phyloP scores from a whole-genome alignment of 371 early-diverging fungal species.

The Mortierella sp. region DNA sequence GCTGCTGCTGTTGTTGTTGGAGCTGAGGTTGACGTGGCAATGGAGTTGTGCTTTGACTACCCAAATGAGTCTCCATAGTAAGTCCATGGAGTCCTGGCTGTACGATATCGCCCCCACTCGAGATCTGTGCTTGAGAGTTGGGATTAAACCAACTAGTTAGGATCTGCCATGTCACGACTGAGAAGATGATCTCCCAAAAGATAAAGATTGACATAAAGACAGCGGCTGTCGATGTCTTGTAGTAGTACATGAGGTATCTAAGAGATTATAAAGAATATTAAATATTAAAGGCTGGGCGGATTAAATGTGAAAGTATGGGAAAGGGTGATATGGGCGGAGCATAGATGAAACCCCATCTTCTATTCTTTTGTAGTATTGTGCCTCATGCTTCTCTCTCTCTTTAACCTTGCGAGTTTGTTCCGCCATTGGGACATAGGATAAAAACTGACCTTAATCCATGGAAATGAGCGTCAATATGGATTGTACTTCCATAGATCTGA shows the following conservation, averaged over 20 bases:
- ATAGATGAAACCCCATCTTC: no score
- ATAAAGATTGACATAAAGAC: constrained; percentile 70
- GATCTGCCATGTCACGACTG: constrained; percentile 70
- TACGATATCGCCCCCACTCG: not conserved
- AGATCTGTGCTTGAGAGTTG: not conserved
- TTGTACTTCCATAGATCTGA: constrained; percentile 75
- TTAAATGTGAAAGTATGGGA: no score
- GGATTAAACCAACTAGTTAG: constrained; percentile 49
- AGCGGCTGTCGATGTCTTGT: constrained; percentile 72
- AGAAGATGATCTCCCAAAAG: constrained; percentile 73
- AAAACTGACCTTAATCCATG: constrained; percentile 77
- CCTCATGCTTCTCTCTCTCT: no score
- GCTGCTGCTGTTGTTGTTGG: not conserved
- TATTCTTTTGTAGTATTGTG: no score
- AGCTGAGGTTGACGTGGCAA: constrained; percentile 3
- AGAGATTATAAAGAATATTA: constrained; percentile 9
- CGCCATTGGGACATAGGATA: constrained; percentile 61
- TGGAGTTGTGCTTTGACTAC: not conserved
- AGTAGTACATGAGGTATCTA: constrained; percentile 85
- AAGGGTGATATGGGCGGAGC: no score
- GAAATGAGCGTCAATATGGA: constrained; percentile 83
- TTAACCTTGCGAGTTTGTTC: constrained; percentile 53
- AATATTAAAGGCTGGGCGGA: no score
- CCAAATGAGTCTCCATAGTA: not conserved
- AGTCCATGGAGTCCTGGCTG: not conserved